Percentiles rank a stretch among this genome's conserved stretches.
phyloP scores from a whole-genome alignment of 257 asterid species.

The Solanum virginianum region DNA sequence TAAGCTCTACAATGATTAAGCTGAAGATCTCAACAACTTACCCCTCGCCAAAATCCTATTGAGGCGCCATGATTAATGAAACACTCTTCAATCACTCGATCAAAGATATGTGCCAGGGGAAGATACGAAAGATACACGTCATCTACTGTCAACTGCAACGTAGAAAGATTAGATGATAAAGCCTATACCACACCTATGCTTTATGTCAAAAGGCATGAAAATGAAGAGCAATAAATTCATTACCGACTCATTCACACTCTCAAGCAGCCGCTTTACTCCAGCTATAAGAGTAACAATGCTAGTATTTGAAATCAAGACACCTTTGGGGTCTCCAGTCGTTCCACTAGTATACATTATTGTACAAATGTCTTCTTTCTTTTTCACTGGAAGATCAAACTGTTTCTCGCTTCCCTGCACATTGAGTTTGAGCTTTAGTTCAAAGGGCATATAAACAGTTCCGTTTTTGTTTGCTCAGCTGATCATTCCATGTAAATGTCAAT shows the following conservation, averaged over 20 bases:
- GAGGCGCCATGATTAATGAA: slow-evolving; percentile 72
- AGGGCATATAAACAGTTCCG: background rate
- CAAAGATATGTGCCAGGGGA: slow-evolving; percentile 96
- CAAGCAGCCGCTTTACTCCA: slow-evolving; percentile 56
- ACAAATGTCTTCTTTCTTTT: slow-evolving; percentile 70
- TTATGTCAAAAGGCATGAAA: background rate
- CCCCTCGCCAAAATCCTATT: slow-evolving; percentile 99
- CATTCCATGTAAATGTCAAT: background rate
- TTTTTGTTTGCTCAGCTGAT: background rate
- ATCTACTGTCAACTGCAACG: slow-evolving; percentile 42
- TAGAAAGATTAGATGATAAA: background rate
- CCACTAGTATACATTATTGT: slow-evolving; percentile 99
- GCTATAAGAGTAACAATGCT: slow-evolving; percentile 72
- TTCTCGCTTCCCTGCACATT: slow-evolving; percentile 60
- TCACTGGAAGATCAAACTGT: slow-evolving; percentile 46
- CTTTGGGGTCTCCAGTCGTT: slow-evolving; percentile 98
- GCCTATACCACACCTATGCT: background rate
- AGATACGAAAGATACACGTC: slow-evolving; percentile 88
- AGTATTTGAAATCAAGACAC: slow-evolving; percentile 86
- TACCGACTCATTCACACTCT: slow-evolving; percentile 62
- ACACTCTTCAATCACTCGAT: slow-evolving; percentile 82
- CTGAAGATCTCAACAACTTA: slow-evolving; percentile 16
- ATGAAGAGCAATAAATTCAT: slow-evolving; percentile 3
- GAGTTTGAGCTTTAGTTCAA: background rate
- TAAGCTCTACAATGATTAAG: background rate